A percentile compares a stretch with the other conserved stretches of the same genome.
Conservation (phyloP, 73 alveolate species). For the Paramecium primaurelia region DNA sequence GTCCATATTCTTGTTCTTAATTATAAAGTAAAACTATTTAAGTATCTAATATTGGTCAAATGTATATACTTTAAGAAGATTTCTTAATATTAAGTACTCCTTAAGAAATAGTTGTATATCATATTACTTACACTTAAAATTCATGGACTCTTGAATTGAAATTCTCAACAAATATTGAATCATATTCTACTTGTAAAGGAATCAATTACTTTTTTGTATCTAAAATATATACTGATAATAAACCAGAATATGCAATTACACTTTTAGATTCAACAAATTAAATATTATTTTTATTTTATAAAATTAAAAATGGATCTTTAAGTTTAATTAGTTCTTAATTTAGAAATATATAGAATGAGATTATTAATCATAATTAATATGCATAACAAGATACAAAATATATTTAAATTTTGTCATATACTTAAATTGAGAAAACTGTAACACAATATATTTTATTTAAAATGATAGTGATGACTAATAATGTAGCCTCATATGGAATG, state of each 20-base stretch:
- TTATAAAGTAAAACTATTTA: neutral
- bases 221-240: neutral
- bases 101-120: neutral
- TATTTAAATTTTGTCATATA: neutral
- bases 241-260: neutral
- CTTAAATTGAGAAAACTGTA: neutral
- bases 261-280: neutral
- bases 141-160: neutral
- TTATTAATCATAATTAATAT: neutral
- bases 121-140: neutral
- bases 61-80: neutral
- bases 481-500: neutral
- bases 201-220: neutral
- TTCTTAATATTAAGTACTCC: neutral
- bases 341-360: neutral
- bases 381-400: neutral
- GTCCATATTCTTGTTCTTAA: neutral
- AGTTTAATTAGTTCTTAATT: neutral
- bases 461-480: neutral
- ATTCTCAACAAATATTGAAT: neutral
- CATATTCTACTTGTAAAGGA: neutral
- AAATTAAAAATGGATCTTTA: neutral
- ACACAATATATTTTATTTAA: neutral
- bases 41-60: neutral
- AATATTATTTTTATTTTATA: neutral